Conservation (phyloP, 805 yeast genomes). For the Starmerella stigmatis region DNA sequence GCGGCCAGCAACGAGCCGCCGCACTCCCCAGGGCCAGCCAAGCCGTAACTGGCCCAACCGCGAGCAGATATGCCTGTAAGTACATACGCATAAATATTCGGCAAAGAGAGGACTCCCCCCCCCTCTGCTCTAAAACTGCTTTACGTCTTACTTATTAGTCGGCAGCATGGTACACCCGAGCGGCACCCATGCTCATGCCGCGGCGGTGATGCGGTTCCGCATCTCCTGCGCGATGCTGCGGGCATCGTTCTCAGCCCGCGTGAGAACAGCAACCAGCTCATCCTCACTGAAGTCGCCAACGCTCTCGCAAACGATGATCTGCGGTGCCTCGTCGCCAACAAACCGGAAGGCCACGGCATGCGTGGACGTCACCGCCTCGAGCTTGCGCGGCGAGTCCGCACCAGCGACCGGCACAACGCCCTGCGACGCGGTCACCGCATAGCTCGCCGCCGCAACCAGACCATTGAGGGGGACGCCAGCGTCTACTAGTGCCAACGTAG, state of each 20-base stretch:
- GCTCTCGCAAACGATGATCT: constrained; percentile 61
- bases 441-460: constrained; percentile 50
- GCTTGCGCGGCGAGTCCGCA: constrained; percentile 29
- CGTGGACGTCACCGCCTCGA: constrained; percentile 37
- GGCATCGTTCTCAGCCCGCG: constrained; percentile 35
- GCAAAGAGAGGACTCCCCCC: no score
- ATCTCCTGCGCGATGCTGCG: neutral
- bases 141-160: no score
- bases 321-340: constrained; percentile 38
- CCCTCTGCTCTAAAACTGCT: no score
- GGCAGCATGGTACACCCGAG: no score
- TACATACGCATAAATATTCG: no score
- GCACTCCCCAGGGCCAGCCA: no score
- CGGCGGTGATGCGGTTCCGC: neutral
- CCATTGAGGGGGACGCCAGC: constrained; percentile 61
- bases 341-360: constrained; percentile 59
- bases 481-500: constrained; percentile 64
- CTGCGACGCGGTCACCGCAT: constrained; percentile 30
- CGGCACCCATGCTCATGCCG: neutral
- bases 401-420: constrained; percentile 37
- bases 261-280: constrained; percentile 45
- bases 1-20: no score
- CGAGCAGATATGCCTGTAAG: no score
- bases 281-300: constrained; percentile 56
- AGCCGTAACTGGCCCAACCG: no score